A percentile compares a stretch with the other conserved stretches of the same genome.
phyloP scores from a whole-genome alignment of 2,329 filamentous ascomycete genomes.

The Ascochyta koolunga region DNA sequence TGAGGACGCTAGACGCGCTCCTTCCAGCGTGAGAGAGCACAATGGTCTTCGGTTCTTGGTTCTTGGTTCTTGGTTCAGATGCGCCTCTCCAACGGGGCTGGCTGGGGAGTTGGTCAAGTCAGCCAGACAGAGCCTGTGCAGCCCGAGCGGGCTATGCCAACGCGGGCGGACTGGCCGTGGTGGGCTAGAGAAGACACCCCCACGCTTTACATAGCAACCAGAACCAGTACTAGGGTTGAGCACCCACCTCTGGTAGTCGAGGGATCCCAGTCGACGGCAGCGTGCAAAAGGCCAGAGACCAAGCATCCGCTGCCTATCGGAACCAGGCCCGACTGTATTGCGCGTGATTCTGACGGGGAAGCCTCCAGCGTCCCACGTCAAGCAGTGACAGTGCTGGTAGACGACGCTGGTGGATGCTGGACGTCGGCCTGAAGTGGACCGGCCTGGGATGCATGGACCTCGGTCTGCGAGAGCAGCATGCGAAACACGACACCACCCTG shows the following conservation, averaged over 20 bases:
- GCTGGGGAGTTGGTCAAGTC: not conserved
- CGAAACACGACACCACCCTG: not conserved
- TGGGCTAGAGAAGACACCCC: slow-evolving; percentile 16
- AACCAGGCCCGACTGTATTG: not conserved
- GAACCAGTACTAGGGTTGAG: slow-evolving; percentile 19
- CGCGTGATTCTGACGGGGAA: slow-evolving; percentile 2
- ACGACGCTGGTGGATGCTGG: not conserved
- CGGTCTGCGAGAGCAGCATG: not conserved
- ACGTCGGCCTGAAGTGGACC: slow-evolving; percentile 12
- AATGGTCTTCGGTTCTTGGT: not conserved
- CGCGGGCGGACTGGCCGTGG: slow-evolving; percentile 12
- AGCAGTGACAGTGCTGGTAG: not conserved
- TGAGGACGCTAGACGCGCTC: slow-evolving; percentile 14
- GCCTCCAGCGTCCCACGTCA: not conserved
- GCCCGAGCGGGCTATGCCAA: slow-evolving; percentile 15
- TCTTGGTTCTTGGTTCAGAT: not conserved
- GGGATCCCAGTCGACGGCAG: slow-evolving; percentile 1
- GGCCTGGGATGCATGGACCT: slow-evolving; percentile 13
- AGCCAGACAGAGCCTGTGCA: slow-evolving; percentile 4
- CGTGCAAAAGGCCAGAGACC: not conserved
- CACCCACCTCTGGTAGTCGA: slow-evolving; percentile 2
- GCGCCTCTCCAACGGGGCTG: not conserved
- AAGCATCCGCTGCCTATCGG: slow-evolving; percentile 1
- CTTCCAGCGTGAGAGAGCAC: not conserved
- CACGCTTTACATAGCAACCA: too few relatives aligned